phyloP scores from a whole-genome alignment of 257 asterid species.

The Verbena officinalis region DNA sequence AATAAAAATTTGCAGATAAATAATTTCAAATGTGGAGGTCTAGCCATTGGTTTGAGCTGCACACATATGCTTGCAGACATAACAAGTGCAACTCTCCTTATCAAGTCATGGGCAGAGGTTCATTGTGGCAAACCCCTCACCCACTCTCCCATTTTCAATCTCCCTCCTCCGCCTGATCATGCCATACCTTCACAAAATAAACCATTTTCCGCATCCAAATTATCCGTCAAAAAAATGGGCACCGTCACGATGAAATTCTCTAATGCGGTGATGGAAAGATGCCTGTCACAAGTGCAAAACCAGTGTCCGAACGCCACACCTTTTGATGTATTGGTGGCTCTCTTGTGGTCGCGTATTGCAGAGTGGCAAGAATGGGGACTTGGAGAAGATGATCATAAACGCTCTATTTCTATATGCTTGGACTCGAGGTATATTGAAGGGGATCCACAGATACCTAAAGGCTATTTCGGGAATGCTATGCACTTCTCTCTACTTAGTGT shows the following conservation, averaged over 20 bases:
- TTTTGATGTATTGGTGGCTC: slow-evolving; percentile 52
- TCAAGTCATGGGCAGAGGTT: slow-evolving; percentile 57
- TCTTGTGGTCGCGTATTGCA: slow-evolving; percentile 54
- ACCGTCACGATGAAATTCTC: slow-evolving; percentile 50
- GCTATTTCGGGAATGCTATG: slow-evolving; percentile 58
- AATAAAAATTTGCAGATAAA: slow-evolving; percentile 46
- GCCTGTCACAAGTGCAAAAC: slow-evolving; percentile 32
- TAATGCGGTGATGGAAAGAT: slow-evolving; percentile 31
- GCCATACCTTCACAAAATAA: not conserved
- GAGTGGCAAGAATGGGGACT: slow-evolving; percentile 5
- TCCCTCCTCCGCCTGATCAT: slow-evolving; percentile 36
- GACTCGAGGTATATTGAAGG: slow-evolving; percentile 41
- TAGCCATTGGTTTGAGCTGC: slow-evolving; percentile 73
- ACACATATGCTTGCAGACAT: slow-evolving; percentile 64
- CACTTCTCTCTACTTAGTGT: slow-evolving; percentile 36
- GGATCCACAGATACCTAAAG: slow-evolving; percentile 26
- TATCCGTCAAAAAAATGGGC: slow-evolving; percentile 32
- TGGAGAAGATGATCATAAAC: not conserved
- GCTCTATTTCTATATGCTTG: slow-evolving; percentile 41
- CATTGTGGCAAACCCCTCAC: slow-evolving; percentile 44
- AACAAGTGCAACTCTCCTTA: slow-evolving; percentile 50
- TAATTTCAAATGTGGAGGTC: slow-evolving; percentile 61
- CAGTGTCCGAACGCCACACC: slow-evolving; percentile 59
- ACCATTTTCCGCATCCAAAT: slow-evolving; percentile 6
- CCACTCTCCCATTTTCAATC: slow-evolving; percentile 43